Conservation (phyloP, 352 stramenopile genomes). For the Globisporangium ultimum region DNA sequence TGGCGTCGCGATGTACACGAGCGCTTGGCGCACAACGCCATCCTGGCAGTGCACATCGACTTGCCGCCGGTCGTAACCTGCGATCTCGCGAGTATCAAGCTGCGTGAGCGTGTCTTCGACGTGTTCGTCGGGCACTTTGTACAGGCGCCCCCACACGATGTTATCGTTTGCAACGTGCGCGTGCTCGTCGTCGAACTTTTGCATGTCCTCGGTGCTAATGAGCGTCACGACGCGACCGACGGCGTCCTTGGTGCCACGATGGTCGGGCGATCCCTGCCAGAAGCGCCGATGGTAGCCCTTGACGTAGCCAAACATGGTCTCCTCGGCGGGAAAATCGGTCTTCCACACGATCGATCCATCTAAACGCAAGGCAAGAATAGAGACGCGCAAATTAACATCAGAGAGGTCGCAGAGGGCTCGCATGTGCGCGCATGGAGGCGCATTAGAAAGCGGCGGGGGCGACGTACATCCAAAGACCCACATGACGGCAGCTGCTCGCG, state of each 20-base stretch:
- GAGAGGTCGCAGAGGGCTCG: slow-evolving; percentile 15
- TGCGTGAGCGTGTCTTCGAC: slow-evolving; percentile 68
- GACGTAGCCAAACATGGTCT: slow-evolving; percentile 46
- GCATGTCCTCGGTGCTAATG: slow-evolving; percentile 75
- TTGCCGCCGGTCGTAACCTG: slow-evolving; percentile 65
- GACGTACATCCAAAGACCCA: slow-evolving; percentile 85
- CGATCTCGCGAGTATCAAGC: slow-evolving; percentile 83
- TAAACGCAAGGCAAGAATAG: slow-evolving; percentile 22
- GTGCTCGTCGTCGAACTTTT: slow-evolving; percentile 67
- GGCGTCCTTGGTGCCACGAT: slow-evolving; percentile 72
- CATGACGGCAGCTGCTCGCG: slow-evolving; percentile 35
- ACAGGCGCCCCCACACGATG: slow-evolving; percentile 82
- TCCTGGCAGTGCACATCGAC: slow-evolving; percentile 80
- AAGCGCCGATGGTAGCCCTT: slow-evolving; percentile 86
- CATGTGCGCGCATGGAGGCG: too few relatives aligned
- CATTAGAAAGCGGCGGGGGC: slow-evolving; percentile 14
- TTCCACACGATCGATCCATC: slow-evolving; percentile 32
- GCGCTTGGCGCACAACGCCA: slow-evolving; percentile 51
- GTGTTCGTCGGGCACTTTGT: slow-evolving; percentile 80
- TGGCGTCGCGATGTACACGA: slow-evolving; percentile 85
- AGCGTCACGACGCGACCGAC: slow-evolving; percentile 86
- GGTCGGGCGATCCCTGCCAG: slow-evolving; percentile 87
- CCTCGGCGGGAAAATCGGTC: slow-evolving; percentile 25
- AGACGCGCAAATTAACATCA: slow-evolving; percentile 69
- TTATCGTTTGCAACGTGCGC: slow-evolving; percentile 55